Evolutionary conservation across 768 basidiomycete species (phyloP).

Genomic region (Leccinum imitatum): DNA sequence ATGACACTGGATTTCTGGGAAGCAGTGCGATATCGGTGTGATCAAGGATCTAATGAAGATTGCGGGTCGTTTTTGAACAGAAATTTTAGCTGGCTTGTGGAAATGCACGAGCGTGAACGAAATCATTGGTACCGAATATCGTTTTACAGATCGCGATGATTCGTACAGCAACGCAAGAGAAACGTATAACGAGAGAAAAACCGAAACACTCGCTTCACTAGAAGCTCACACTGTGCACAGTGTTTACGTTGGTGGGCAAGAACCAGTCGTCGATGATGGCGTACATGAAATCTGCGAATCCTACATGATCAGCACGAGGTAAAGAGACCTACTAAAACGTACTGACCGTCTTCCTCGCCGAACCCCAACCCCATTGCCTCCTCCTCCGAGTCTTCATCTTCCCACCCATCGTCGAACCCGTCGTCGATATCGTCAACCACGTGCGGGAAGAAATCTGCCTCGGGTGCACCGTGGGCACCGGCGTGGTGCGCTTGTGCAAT

Average conservation of each 20-base stretch:
- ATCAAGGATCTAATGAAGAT: neutral
- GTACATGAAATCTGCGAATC: constrained; percentile 11
- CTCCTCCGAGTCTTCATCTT: constrained; percentile 17
- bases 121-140: neutral
- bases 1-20: neutral
- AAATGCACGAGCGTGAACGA: neutral
- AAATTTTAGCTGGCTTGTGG: neutral
- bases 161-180: neutral
- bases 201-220: constrained; percentile 7
- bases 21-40: neutral
- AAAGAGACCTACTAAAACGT: neutral
- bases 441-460: constrained; percentile 2
- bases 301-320: neutral
- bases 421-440: too few species aligned
- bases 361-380: neutral
- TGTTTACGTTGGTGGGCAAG: constrained; percentile 19
- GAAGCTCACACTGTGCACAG: constrained; percentile 27
- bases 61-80: neutral
- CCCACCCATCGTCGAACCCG: constrained; percentile 17
- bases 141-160: neutral
- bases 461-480: neutral
- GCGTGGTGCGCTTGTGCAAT: neutral
- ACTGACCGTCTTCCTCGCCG: constrained; percentile 14
- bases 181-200: neutral
- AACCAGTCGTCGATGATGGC: constrained; percentile 23